phyloP scores from a whole-genome alignment of 208 protist species.

The Willaertia magna region DNA sequence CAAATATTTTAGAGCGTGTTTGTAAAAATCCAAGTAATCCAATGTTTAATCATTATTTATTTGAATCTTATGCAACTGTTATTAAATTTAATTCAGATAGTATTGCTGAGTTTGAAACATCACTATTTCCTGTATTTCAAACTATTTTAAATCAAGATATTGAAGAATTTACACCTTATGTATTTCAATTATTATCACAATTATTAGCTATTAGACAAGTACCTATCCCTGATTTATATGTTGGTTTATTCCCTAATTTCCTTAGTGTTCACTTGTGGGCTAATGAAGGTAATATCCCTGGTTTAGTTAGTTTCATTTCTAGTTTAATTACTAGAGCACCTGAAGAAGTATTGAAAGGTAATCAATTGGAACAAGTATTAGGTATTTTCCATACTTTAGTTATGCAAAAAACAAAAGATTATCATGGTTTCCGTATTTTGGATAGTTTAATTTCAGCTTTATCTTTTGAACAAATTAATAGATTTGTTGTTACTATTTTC shows the following conservation, averaged over 20 bases:
- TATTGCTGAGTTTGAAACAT: conserved; percentile 16
- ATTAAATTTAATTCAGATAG: conserved; percentile 48
- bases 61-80: conserved; percentile 78
- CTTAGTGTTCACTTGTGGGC: conserved; percentile 34
- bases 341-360: background rate
- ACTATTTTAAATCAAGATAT: conserved; percentile 72
- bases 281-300: conserved; percentile 31
- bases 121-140: conserved; percentile 61
- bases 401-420: conserved; percentile 62
- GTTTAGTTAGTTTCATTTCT: conserved; percentile 38
- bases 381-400: conserved; percentile 47
- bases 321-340: conserved; percentile 31
- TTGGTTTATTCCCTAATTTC: conserved; percentile 26
- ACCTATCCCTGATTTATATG: conserved; percentile 18
- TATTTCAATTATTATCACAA: conserved; percentile 83
- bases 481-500: conserved; percentile 46
- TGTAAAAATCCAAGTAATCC: conserved; percentile 78
- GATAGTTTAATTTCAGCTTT: conserved; percentile 56
- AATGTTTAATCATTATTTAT: conserved; percentile 86
- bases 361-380: conserved; percentile 23
- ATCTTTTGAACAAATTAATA: conserved; percentile 44
- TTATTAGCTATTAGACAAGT: conserved; percentile 61
- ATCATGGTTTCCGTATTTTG: conserved; percentile 67
- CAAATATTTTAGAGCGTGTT: conserved; percentile 33
- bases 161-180: conserved; percentile 85